phyloP scores from a whole-genome alignment of 805 yeast genomes.

The Candida andamanensis region DNA sequence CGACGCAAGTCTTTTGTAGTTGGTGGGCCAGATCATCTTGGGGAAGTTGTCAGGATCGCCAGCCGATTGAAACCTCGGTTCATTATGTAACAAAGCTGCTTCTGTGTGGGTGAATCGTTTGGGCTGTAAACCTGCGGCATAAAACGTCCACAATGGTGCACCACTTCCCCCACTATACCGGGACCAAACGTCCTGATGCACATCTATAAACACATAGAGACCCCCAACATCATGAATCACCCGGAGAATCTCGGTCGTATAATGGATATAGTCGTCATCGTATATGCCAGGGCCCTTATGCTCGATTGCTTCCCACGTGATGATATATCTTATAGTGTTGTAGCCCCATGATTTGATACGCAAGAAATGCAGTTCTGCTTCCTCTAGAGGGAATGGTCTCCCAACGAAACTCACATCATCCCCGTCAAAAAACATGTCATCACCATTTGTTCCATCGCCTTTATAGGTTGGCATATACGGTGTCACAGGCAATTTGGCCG shows the following conservation, averaged over 20 bases:
- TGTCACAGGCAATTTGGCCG: constrained; percentile 59
- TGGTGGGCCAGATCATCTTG: constrained; percentile 91
- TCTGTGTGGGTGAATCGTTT: constrained; percentile 62
- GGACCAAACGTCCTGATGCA: constrained; percentile 95
- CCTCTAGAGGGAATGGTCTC: constrained; percentile 71
- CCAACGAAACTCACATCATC: constrained; percentile 78
- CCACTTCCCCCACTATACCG: constrained; percentile 87
- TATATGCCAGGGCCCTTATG: constrained; percentile 82
- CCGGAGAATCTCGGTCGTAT: constrained; percentile 57
- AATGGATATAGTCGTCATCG: constrained; percentile 71
- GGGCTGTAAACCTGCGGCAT: constrained; percentile 85
- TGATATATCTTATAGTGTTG: constrained; percentile 68
- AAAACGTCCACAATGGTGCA: constrained; percentile 89
- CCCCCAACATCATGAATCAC: constrained; percentile 63
- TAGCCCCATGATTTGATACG: constrained; percentile 78
- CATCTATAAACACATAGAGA: constrained; percentile 73
- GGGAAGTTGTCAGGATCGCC: constrained; percentile 44
- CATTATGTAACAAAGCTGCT: constrained; percentile 76
- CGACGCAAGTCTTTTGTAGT: constrained; percentile 70
- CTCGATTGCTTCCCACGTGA: constrained; percentile 92
- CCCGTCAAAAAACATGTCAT: constrained; percentile 58
- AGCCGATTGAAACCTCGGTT: constrained; percentile 29
- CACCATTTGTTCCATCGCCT: constrained; percentile 30
- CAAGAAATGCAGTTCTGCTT: constrained; percentile 62
- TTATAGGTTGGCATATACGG: constrained; percentile 46